Base-by-base conservation (phyloP, 169 alveolate genomes). In the Plasmodium gonderi region DNA sequence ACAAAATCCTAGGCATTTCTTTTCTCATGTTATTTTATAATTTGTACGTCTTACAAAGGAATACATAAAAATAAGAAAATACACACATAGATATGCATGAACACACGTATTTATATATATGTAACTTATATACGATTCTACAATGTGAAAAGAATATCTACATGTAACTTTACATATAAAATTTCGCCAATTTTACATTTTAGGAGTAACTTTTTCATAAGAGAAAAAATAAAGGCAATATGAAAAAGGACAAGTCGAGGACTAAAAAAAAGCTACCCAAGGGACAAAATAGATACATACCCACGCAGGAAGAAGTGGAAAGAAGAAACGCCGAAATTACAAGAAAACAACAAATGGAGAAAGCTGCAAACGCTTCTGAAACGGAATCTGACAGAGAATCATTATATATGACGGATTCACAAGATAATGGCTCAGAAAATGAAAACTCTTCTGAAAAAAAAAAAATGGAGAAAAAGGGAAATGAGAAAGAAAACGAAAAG, bases 221-320 rank as follows among this genome's bases (percentile, higher is more conserved):
- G 68, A 51, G 68, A n/a, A 51, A 51, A 51, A 51, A 29, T 29
- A 1, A 51, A 51, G 68, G 65, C 5, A 81, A 67, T 31, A 67
- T 81, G 91, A 81, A 81, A 38, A 81, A 81, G 49, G 51, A 72
- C 33, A 81, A 81, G 29, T 64, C 42, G 36, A 81, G 69, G 23
- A 81, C 60, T 7, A 81, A 81, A 81, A 81, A 81, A 47, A 81
- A 44, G 49, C 51, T 81, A 14, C 91, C 91, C 49, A 81, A 81
- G 51, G 91, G 91, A 2, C 44, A 68, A 33, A 31, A 67, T 45
- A 67, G 91, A 81, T 81, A 81, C 38, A 68, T 81, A 6, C 91
- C 91, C 33, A 81, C 91, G 31, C 91, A 81, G 44, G 91, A 81
- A 67, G 91, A 81, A 44, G 91, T 81, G 31, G 91, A 81, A 81